A percentile compares a stretch with the other conserved stretches of the same genome.
These are phyloP conservation scores for Zizania latifolia DNA, from an alignment of 176 grass and related monocot species.

Conservation along the genomic window DNA sequence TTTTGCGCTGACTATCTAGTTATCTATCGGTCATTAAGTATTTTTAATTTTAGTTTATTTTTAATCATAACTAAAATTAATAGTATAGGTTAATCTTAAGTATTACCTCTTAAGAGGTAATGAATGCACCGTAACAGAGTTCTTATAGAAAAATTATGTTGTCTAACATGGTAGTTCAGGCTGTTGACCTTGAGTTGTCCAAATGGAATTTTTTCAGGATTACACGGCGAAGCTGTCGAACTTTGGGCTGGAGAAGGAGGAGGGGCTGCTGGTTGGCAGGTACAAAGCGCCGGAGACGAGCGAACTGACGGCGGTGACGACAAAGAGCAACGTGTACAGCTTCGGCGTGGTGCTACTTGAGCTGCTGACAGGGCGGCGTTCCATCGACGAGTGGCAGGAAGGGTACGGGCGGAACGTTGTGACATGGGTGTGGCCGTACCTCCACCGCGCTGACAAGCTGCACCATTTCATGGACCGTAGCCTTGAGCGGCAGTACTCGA, in stretches of 20 bases:
- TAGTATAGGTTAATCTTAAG: no score
- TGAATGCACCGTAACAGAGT: no score
- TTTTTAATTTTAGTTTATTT: no score
- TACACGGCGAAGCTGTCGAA: constrained; percentile 89
- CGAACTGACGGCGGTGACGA: constrained; percentile 74
- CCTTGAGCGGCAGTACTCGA: constrained; percentile 56
- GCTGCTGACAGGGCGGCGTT: constrained; percentile 63
- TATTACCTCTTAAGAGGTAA: no score
- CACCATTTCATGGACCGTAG: constrained; percentile 71
- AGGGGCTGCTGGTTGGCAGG: constrained; percentile 53
- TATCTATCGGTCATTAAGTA: no score
- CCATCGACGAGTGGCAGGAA: constrained; percentile 52
- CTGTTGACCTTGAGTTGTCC: background rate
- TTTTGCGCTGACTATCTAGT: no score
- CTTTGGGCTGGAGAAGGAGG: constrained; percentile 87
- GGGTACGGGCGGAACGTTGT: constrained; percentile 63
- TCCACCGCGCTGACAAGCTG: constrained; percentile 57
- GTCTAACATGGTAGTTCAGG: no score
- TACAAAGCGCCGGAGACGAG: constrained; percentile 93
- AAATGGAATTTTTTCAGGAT: constrained; percentile 45
- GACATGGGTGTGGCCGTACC: constrained; percentile 72
- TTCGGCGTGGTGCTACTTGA: constrained; percentile 76
- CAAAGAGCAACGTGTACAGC: constrained; percentile 79
- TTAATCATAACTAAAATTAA: no score
- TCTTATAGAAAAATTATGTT: no score